phyloP scores from a whole-genome alignment of 2,329 filamentous ascomycete genomes.

The Xylariaceae sp. region DNA sequence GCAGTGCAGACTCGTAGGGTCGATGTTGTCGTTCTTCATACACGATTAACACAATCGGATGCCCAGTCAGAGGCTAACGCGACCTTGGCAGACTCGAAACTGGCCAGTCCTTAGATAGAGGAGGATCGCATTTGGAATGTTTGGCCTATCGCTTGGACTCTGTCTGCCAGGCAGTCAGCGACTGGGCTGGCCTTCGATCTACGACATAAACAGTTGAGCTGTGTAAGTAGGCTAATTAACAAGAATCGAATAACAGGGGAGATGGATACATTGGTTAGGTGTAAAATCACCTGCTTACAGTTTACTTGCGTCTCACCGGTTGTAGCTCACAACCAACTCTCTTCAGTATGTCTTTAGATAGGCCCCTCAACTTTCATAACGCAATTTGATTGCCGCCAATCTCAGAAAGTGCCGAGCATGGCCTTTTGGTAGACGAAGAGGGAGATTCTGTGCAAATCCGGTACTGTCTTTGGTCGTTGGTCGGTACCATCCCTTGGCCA shows the following conservation, averaged over 20 bases:
- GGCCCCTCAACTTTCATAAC: too few species aligned
- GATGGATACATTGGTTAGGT: too few species aligned
- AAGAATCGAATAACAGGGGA: too few species aligned
- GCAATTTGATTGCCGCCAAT: constrained; percentile 6
- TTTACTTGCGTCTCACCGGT: too few species aligned
- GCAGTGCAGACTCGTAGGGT: not conserved
- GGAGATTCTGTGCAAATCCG: too few species aligned
- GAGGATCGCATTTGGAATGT: constrained; percentile 9
- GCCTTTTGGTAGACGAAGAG: constrained; percentile 3
- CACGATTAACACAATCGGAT: too few species aligned
- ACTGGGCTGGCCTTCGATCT: constrained; percentile 9
- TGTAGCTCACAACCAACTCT: too few species aligned
- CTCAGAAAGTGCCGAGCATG: constrained; percentile 1
- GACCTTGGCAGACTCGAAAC: not conserved
- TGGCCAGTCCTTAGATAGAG: not conserved
- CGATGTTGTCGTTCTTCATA: too few species aligned
- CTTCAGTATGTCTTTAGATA: too few species aligned
- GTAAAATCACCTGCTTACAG: too few species aligned
- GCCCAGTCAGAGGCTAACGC: not conserved
- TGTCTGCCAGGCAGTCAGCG: constrained; percentile 8
- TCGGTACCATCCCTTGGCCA: constrained; percentile 4
- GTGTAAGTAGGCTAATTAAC: constrained; percentile 9
- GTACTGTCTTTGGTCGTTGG: constrained; percentile 6
- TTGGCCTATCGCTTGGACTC: constrained; percentile 6
- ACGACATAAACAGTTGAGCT: too few species aligned